These are phyloP conservation scores for Ustilago nuda DNA, from an alignment of 1,284 basidiomycete genomes.

Conservation along the genomic window DNA sequence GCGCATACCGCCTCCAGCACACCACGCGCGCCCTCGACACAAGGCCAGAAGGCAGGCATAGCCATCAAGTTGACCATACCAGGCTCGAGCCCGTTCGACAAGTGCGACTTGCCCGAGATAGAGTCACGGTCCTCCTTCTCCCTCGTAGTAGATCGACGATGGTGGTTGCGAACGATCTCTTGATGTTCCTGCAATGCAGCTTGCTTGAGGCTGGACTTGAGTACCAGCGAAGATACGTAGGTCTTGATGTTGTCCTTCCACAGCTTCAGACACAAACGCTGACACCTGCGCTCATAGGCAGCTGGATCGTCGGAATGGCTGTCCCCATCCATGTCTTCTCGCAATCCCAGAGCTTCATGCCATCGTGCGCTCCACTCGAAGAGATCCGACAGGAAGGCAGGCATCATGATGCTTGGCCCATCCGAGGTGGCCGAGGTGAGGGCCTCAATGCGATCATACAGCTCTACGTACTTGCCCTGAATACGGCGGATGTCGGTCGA, in stretches of 20 bases:
- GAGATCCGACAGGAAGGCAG: slow-evolving; percentile 46
- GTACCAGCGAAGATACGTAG: slow-evolving; percentile 47
- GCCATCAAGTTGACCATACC: slow-evolving; percentile 49
- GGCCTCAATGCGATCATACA: slow-evolving; percentile 48
- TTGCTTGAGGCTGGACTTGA: slow-evolving; percentile 49
- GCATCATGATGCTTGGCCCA: slow-evolving; percentile 51
- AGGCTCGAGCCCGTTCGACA: slow-evolving; percentile 30
- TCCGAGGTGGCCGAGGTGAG: slow-evolving; percentile 42
- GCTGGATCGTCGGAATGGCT: slow-evolving; percentile 23
- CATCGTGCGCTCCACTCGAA: slow-evolving; percentile 48
- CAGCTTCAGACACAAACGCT: slow-evolving; percentile 37
- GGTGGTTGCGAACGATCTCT: slow-evolving; percentile 47
- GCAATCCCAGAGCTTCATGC: slow-evolving; percentile 38
- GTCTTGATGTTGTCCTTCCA: slow-evolving; percentile 55
- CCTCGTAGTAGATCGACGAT: slow-evolving; percentile 37
- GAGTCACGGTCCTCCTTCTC: slow-evolving; percentile 46
- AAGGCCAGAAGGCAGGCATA: slow-evolving; percentile 54
- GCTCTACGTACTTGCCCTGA: slow-evolving; percentile 49
- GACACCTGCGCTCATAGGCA: slow-evolving; percentile 32
- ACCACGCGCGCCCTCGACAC: slow-evolving; percentile 44
- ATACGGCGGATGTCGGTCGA: slow-evolving; percentile 46
- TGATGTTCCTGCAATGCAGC: slow-evolving; percentile 48
- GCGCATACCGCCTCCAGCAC: slow-evolving; percentile 42
- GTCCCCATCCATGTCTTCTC: slow-evolving; percentile 40
- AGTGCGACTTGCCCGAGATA: slow-evolving; percentile 32